A percentile compares a stretch with the other conserved stretches of the same genome.
phyloP scores from a whole-genome alignment of 345 rosid species.

The Melaleuca alternifolia region DNA sequence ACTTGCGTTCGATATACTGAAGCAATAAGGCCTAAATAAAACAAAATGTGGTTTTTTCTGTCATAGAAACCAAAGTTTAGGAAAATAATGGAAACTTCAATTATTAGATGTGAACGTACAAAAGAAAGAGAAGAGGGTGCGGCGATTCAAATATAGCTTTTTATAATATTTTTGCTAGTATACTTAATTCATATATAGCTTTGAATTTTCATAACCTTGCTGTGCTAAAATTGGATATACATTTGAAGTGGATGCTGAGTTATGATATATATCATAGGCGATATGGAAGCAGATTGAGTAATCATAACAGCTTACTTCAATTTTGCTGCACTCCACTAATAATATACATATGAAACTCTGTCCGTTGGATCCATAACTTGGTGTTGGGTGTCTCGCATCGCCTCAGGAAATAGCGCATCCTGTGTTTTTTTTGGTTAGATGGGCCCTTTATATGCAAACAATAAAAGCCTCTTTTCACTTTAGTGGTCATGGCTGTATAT shows the following conservation, averaged over 20 bases:
- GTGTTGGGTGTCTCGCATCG: not conserved
- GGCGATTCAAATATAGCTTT: not conserved
- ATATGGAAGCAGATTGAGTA: not conserved
- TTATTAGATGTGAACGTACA: not conserved
- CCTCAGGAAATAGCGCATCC: not conserved
- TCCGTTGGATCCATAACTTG: not conserved
- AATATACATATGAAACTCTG: not conserved
- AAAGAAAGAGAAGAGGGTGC: not conserved
- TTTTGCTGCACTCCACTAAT: not conserved
- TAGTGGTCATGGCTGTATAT: not conserved
- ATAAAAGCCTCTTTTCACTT: not conserved
- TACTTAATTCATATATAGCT: not conserved
- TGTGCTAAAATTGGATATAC: not conserved
- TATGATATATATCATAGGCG: not conserved
- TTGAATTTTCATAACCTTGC: not conserved
- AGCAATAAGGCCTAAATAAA: not conserved
- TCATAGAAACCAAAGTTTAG: not conserved
- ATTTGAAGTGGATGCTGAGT: not conserved
- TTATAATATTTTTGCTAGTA: not conserved
- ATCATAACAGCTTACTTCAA: not conserved
- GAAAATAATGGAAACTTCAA: not conserved
- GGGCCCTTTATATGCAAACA: not conserved
- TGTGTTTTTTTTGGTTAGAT: not conserved
- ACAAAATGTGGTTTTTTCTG: not conserved
- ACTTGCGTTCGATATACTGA: not conserved